Evolutionary conservation across 306 rosid genomes (phyloP).

Genomic region (Rosa rugosa): DNA sequence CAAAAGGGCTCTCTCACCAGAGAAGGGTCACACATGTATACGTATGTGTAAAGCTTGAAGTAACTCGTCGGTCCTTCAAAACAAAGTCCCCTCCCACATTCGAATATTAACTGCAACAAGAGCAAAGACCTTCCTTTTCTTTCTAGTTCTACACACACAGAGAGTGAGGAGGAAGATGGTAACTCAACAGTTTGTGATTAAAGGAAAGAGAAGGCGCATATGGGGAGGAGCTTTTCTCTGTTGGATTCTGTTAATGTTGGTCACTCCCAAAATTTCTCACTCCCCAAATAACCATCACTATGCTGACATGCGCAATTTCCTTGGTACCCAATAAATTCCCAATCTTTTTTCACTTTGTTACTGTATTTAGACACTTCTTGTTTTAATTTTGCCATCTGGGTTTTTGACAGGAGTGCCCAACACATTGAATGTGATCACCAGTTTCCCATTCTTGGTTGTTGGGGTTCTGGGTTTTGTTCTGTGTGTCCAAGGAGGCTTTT

Average conservation of each 20-base stretch:
- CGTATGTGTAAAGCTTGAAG: not conserved
- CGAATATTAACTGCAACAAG: constrained; percentile 2
- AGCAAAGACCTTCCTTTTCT: not conserved
- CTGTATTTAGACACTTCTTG: not conserved
- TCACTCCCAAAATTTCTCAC: constrained; percentile 52
- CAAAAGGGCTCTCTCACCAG: not conserved
- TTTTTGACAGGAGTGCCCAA: constrained; percentile 59
- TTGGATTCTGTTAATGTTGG: constrained; percentile 37
- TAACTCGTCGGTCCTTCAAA: not conserved
- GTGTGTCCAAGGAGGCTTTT: constrained; percentile 47
- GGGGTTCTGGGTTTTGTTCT: constrained; percentile 68
- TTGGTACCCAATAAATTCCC: constrained; percentile 37
- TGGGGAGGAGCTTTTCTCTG: constrained; percentile 40
- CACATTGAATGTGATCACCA: constrained; percentile 66
- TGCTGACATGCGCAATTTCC: constrained; percentile 66
- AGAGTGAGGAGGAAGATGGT: constrained; percentile 27
- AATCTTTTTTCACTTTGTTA: not conserved
- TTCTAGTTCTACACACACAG: not conserved
- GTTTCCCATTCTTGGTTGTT: constrained; percentile 69
- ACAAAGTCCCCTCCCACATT: not conserved
- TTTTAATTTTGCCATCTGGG: constrained; percentile 31
- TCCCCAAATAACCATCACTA: constrained; percentile 47
- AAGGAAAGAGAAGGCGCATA: constrained; percentile 40
- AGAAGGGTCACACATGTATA: not conserved
- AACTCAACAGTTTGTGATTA: constrained; percentile 34